A percentile compares a stretch with the other conserved stretches of the same genome.
These are phyloP conservation scores for Salvia splendens DNA, from an alignment of 257 asterid genomes.

Conservation along the genomic window DNA sequence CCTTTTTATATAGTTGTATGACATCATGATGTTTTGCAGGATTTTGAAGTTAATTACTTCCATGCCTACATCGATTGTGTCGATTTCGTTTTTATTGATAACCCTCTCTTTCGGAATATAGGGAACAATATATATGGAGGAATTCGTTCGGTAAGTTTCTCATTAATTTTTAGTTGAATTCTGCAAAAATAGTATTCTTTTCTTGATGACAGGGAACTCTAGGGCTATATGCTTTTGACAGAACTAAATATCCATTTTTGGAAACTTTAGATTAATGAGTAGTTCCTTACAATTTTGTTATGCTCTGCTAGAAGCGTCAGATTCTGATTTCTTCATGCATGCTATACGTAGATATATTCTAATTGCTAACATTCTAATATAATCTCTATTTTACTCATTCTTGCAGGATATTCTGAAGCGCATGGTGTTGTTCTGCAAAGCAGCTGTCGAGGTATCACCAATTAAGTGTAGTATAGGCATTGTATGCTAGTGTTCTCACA, in stretches of 20 bases:
- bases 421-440: slow-evolving; percentile 92
- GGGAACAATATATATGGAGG: slow-evolving; percentile 83
- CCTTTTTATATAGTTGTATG: slow-evolving; percentile 25
- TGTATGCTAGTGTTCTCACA: neutral
- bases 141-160: slow-evolving; percentile 61
- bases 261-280: neutral
- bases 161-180: slow-evolving; percentile 7
- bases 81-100: slow-evolving; percentile 87
- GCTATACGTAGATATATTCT: neutral
- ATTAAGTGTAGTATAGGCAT: slow-evolving; percentile 18
- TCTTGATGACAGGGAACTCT: neutral
- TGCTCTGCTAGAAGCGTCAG: neutral
- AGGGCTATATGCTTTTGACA: neutral
- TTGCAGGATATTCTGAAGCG: slow-evolving; percentile 93
- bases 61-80: slow-evolving; percentile 92
- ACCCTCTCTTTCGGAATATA: slow-evolving; percentile 56
- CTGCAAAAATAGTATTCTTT: slow-evolving; percentile 10
- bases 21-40: slow-evolving; percentile 55
- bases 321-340: neutral
- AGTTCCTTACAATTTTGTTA: neutral
- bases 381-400: slow-evolving; percentile 26
- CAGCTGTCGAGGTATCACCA: slow-evolving; percentile 82
- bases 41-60: slow-evolving; percentile 83
- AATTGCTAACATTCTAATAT: slow-evolving; percentile 12
- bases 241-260: neutral